Conservation (phyloP, 306 rosid genomes). For the Casuarina equisetifolia region DNA sequence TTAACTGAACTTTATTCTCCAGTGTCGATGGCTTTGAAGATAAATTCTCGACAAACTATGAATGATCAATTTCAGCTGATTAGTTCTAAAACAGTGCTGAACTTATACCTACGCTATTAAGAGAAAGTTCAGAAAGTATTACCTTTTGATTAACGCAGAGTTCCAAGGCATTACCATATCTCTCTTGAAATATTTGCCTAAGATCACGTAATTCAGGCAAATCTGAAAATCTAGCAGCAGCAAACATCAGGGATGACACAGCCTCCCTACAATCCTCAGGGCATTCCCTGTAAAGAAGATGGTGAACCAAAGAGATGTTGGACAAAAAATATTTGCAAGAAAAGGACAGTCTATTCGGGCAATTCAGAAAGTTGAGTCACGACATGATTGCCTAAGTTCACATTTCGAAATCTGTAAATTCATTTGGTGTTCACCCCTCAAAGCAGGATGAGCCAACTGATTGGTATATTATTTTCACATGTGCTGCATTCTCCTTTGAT, state of each 20-base stretch:
- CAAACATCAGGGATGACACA: constrained; percentile 73
- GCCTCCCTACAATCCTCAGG: constrained; percentile 89
- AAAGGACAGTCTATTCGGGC: neutral
- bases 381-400: neutral
- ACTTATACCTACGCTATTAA: constrained; percentile 10
- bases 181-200: constrained; percentile 78
- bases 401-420: neutral
- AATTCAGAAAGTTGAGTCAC: constrained; percentile 7
- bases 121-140: constrained; percentile 9
- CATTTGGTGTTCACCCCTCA: neutral
- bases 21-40: constrained; percentile 62
- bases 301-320: constrained; percentile 17
- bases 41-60: constrained; percentile 72
- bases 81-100: constrained; percentile 27
- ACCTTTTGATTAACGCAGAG: constrained; percentile 73
- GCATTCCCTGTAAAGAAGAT: constrained; percentile 67
- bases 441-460: neutral
- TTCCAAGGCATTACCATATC: constrained; percentile 60
- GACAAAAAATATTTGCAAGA: constrained; percentile 5
- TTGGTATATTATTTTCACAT: neutral
- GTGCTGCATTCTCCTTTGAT: neutral
- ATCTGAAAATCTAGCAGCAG: constrained; percentile 95
- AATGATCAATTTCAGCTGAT: constrained; percentile 27
- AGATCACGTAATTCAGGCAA: constrained; percentile 94
- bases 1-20: constrained; percentile 70